Conservation (phyloP, 2,329 filamentous ascomycete species). For the Drechmeria coniospora region DNA sequence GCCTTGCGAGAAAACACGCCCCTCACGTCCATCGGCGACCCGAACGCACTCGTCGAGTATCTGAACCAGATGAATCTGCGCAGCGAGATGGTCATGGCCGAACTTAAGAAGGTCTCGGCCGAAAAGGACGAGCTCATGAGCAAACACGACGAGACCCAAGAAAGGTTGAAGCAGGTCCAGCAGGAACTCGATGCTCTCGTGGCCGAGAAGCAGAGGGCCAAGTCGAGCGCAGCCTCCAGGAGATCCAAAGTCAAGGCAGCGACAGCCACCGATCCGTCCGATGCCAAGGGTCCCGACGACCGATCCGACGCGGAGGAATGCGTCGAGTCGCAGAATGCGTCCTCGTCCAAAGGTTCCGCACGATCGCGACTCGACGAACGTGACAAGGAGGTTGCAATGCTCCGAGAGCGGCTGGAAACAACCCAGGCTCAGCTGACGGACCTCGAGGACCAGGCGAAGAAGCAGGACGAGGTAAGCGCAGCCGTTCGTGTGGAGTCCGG, state of each 20-base stretch:
- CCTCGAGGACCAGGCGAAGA: conserved; percentile 21
- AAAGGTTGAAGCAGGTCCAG: conserved; percentile 42
- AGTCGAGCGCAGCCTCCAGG: conserved; percentile 6
- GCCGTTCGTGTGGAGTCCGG: conserved; percentile 21
- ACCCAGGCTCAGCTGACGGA: conserved; percentile 28
- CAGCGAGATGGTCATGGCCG: conserved; percentile 84
- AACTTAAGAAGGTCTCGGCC: conserved; percentile 70
- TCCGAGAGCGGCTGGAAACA: conserved; percentile 32
- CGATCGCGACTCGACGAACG: conserved; percentile 33
- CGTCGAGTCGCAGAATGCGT: conserved; percentile 26
- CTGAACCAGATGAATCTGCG: conserved; percentile 74
- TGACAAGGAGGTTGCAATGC: conserved; percentile 29
- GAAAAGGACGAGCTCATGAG: conserved; percentile 72
- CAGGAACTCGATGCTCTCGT: conserved; percentile 45
- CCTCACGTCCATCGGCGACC: conserved; percentile 74
- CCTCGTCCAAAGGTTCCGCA: conserved; percentile 26
- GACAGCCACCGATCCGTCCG: conserved; percentile 3
- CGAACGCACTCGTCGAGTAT: conserved; percentile 74
- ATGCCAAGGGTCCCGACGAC: too few species aligned
- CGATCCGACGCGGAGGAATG: too few species aligned
- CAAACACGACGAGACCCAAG: conserved; percentile 54
- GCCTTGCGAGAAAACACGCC: conserved; percentile 85
- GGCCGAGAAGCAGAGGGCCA: conserved; percentile 21
- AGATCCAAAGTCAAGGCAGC: conserved; percentile 16
- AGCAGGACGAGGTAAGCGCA: conserved; percentile 15